A percentile compares a stretch with the other conserved stretches of the same genome.
phyloP scores from a whole-genome alignment of 306 rosid genomes.

The Acacia melanoxylon region DNA sequence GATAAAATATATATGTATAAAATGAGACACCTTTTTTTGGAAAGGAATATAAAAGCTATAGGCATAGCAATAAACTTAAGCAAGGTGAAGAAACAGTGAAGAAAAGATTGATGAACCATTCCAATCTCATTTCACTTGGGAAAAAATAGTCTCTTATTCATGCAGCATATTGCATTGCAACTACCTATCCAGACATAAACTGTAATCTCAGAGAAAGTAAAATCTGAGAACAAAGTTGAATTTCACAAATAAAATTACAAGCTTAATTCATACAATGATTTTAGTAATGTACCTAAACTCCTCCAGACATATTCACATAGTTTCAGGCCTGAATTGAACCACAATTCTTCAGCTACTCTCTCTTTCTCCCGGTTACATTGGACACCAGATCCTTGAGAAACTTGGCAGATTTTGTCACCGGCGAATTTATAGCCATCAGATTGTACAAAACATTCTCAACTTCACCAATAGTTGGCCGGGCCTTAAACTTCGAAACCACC shows the following conservation, averaged over 20 bases:
- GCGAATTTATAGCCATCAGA: conserved; percentile 87
- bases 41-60: conserved; percentile 25
- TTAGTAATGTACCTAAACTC: conserved; percentile 31
- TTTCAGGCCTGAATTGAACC: conserved; percentile 21
- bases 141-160: not conserved
- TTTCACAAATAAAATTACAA: conserved; percentile 25
- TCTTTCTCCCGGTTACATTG: conserved; percentile 78
- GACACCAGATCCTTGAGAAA: conserved; percentile 82
- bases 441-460: conserved; percentile 89
- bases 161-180: conserved; percentile 19
- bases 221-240: conserved; percentile 33
- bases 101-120: conserved; percentile 24
- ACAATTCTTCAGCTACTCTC: conserved; percentile 29
- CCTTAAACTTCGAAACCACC: conserved; percentile 58
- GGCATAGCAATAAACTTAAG: conserved; percentile 25
- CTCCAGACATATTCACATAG: conserved; percentile 29
- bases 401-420: conserved; percentile 81
- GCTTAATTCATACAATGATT: conserved; percentile 21
- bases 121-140: not conserved
- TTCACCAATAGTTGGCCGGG: conserved; percentile 66
- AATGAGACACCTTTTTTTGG: conserved; percentile 24
- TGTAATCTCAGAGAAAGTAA: conserved; percentile 12
- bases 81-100: conserved; percentile 14
- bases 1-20: conserved; percentile 27
- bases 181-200: conserved; percentile 8